Conservation (phyloP, 2,329 filamentous ascomycete genomes). For the Hypoxylon sp. region DNA sequence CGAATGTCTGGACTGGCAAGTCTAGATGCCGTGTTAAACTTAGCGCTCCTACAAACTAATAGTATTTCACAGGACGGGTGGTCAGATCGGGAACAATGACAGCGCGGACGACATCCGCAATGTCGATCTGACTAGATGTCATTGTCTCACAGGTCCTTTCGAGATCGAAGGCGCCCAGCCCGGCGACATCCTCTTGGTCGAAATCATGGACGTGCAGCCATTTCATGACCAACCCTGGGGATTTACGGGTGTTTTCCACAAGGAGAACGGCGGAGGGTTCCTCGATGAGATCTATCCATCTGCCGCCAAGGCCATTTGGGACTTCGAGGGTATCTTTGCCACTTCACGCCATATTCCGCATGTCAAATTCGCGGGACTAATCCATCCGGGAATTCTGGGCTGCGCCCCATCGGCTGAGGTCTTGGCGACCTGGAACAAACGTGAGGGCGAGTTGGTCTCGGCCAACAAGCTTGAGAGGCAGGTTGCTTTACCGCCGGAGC, state of each 20-base stretch:
- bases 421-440: constrained; percentile 83
- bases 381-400: constrained; percentile 91
- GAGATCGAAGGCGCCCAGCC: constrained; percentile 87
- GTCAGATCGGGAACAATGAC: constrained; percentile 90
- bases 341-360: constrained; percentile 87
- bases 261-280: constrained; percentile 87
- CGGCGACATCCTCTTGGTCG: constrained; percentile 85
- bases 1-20: constrained; percentile 84
- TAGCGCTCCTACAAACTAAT: constrained; percentile 21
- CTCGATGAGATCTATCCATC: constrained; percentile 88
- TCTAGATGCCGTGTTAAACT: constrained; percentile 44
- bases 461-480: constrained; percentile 74
- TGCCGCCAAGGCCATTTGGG: constrained; percentile 73
- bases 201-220: constrained; percentile 94
- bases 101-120: constrained; percentile 88
- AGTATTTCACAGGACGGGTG: constrained; percentile 67
- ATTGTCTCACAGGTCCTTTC: constrained; percentile 91
- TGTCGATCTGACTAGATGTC: constrained; percentile 84
- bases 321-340: constrained; percentile 65
- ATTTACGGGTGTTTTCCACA: constrained; percentile 85
- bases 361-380: constrained; percentile 88
- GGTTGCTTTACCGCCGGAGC: constrained; percentile 82
- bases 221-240: constrained; percentile 90
- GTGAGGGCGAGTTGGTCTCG: constrained; percentile 83
- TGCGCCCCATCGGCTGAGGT: constrained; percentile 86